Conservation (phyloP, 2,329 filamentous ascomycete species). For the Ceratocystis variospora region DNA sequence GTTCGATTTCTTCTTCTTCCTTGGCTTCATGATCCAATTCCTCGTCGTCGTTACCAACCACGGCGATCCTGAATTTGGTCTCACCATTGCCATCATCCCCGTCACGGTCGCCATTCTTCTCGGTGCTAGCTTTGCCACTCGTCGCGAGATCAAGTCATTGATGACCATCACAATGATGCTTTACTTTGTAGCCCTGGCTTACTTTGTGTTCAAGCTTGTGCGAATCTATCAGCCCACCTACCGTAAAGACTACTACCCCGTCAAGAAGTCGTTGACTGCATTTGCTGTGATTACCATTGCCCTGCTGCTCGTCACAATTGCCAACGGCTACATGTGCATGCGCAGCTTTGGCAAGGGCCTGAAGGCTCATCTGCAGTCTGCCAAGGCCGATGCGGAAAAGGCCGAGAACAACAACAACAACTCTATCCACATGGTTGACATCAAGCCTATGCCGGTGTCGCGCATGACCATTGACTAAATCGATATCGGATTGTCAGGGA, state of each 20-base stretch:
- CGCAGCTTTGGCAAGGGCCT: conserved; percentile 81
- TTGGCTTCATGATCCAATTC: conserved; percentile 96
- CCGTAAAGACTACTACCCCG: conserved; percentile 53
- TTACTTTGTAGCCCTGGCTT: conserved; percentile 77
- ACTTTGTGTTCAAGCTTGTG: conserved; percentile 96
- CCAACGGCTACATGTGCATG: conserved; percentile 76
- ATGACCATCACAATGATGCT: conserved; percentile 68
- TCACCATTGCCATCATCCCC: conserved; percentile 81
- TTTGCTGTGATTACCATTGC: conserved; percentile 90
- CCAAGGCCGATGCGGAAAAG: conserved; percentile 38
- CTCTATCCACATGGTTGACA: conserved; percentile 43
- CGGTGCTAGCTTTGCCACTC: conserved; percentile 66
- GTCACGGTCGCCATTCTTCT: conserved; percentile 82
- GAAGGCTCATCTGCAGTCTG: conserved; percentile 64
- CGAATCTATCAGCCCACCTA: conserved; percentile 71
- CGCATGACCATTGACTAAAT: conserved; percentile 49
- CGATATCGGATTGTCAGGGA: neutral
- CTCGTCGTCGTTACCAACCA: conserved; percentile 71
- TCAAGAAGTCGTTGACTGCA: conserved; percentile 72
- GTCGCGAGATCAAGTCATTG: conserved; percentile 64
- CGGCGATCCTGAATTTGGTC: conserved; percentile 59
- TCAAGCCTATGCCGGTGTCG: conserved; percentile 40
- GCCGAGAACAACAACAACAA: conserved; percentile 32
- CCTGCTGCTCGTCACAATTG: conserved; percentile 75
- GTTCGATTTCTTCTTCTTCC: conserved; percentile 99